Evolutionary conservation across 139 green algal genomes (phyloP), one percentile per base, ranked within the genome.

Genomic region (Spirogloea muscicola): DNA sequence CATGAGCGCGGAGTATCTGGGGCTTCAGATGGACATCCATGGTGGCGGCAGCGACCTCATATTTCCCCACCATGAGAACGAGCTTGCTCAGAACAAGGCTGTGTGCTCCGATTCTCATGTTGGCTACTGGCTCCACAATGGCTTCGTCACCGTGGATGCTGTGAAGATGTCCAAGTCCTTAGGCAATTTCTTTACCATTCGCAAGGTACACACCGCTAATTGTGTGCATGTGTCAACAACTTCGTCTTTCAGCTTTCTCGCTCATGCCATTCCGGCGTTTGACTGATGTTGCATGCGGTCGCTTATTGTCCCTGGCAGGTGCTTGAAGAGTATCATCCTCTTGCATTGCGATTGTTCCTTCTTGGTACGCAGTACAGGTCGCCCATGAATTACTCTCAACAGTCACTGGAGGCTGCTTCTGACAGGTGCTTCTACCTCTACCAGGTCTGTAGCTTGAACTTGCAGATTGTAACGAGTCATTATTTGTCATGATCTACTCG

Each of bases 171-270:
- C 80, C 60, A 98, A 98, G 87, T 91, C 79, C 1, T 70, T 98
- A 6, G 94, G 94, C 42, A 98, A 98, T 85, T 98, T 98, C 82
- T 96, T 98, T 87, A 98, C 93, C 39, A 98, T 98, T 61, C 70
- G 92, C 37, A 84, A 96, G 40, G 90, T 96, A 21, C 18, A 5
- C 40, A 9, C n/a, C n/a, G n/a, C n/a, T n/a, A n/a, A n/a, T n/a
- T n/a, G n/a, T n/a, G n/a, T n/a, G n/a, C n/a, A n/a, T n/a, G n/a
- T n/a, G n/a, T n/a, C n/a, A n/a, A n/a, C n/a, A n/a, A n/a, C n/a
- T n/a, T n/a, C n/a, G n/a, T n/a, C n/a, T n/a, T n/a, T n/a, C n/a
- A n/a, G n/a, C n/a, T n/a, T n/a, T n/a, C n/a, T n/a, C n/a, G n/a
- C n/a, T n/a, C n/a, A n/a, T n/a, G n/a, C n/a, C n/a, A n/a, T n/a